Evolutionary conservation across 441 rosid species (phyloP), one percentile per base, ranked within the genome.

Genomic region (Croton laevigatus): DNA sequence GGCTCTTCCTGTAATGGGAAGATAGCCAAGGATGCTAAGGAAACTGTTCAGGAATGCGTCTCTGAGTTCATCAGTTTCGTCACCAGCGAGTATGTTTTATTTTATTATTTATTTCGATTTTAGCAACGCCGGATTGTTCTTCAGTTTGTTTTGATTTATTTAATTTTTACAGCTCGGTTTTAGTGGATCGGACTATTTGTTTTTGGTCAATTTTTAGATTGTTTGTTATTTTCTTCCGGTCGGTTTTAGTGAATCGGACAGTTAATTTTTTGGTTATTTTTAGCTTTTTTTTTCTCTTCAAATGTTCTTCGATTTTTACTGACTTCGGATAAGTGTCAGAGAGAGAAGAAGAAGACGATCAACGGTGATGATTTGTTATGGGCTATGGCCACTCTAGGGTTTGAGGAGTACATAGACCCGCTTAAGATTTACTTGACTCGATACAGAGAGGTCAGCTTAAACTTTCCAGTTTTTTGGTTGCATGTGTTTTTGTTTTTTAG

Each of bases 381-480:
- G 97, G 97, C 97, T 45, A 95, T 95, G 96, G 96, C 97, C 0
- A 95, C 98, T 27, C 78, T 95, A 83, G 99, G 98, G 69, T 95
- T 95, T 81, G 98, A 92, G 88, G 98, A 92, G 70, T 95, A 95
- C 77, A 93, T 92, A 38, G 98, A 93, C 48, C 99, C 99, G 2
- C 87, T 95, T 8, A 95, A 92, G 81, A 53, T 81, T 79, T 92
- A 95, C 81, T 84, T 95, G 27, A 45, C 84, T 70, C 84, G 93
- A 82, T 94, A 92, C 69, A 84, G 99, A 73, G 99, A 94, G 91
- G 97, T 94, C 70, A 63, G 58, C n/a, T 66, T 63, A 3, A 42
- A 22, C 44, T 57, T 22, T 9, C 7, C 0, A 17, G 52, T 8
- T 3, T n/a, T 8, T 19, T 46, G 8, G 13, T 9, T 48, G 38